Conservation (phyloP, 352 stramenopile genomes). For the Pythium myriotylum region DNA sequence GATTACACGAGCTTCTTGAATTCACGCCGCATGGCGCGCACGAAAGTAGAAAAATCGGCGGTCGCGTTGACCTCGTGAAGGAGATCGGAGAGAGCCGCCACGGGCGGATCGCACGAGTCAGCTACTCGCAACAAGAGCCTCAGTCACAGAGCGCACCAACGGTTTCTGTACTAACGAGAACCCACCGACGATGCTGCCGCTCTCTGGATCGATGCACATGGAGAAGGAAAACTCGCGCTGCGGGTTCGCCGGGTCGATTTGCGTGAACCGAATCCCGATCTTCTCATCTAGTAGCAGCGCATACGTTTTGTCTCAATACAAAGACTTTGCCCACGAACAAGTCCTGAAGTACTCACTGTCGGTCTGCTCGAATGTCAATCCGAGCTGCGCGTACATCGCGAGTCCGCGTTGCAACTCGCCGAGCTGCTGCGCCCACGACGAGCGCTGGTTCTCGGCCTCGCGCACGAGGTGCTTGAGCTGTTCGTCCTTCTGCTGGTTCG, state of each 20-base stretch:
- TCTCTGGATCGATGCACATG: slow-evolving; percentile 63
- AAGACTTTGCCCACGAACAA: not conserved
- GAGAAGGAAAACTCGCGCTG: slow-evolving; percentile 71
- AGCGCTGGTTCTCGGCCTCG: slow-evolving; percentile 47
- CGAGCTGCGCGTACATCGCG: slow-evolving; percentile 66
- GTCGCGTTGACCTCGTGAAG: slow-evolving; percentile 64
- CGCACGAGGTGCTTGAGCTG: slow-evolving; percentile 44
- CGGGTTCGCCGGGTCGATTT: slow-evolving; percentile 62
- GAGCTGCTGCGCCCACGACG: slow-evolving; percentile 51
- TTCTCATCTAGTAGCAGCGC: slow-evolving; percentile 51
- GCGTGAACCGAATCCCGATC: slow-evolving; percentile 68
- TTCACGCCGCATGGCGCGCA: slow-evolving; percentile 76
- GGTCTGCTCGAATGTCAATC: slow-evolving; percentile 68
- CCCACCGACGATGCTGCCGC: slow-evolving; percentile 65
- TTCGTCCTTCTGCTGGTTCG: slow-evolving; percentile 57
- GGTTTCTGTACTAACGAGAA: not conserved
- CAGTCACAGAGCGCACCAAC: not conserved
- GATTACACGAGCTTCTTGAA: slow-evolving; percentile 69
- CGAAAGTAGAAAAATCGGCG: slow-evolving; percentile 73
- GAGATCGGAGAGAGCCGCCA: slow-evolving; percentile 49
- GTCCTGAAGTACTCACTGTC: slow-evolving; percentile 33
- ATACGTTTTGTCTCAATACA: slow-evolving; percentile 4
- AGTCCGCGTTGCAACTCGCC: slow-evolving; percentile 64
- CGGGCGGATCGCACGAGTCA: slow-evolving; percentile 57
- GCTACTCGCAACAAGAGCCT: no score